These are phyloP conservation scores for Tulasnella sp. DNA, from an alignment of 768 basidiomycete genomes.

Conservation along the genomic window DNA sequence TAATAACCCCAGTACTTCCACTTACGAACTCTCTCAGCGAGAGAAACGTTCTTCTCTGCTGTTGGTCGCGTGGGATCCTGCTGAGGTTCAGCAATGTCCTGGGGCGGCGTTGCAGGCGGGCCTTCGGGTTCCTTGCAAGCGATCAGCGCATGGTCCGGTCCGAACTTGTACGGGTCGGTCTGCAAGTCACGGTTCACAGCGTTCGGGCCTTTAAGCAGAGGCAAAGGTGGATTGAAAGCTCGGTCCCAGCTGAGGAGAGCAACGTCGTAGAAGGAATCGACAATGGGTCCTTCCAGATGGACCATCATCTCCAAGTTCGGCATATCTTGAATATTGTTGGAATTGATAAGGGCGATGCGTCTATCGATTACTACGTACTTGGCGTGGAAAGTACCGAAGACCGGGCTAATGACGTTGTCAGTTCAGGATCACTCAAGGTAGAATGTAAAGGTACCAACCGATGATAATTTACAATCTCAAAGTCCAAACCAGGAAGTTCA, in stretches of 20 bases:
- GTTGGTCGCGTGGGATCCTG: background rate
- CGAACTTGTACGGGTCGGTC: conserved; percentile 37
- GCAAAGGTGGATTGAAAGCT: conserved; percentile 36
- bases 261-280: conserved; percentile 61
- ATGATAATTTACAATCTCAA: conserved; percentile 55
- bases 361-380: conserved; percentile 65
- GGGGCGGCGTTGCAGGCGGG: background rate
- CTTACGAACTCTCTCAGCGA: background rate
- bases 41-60: background rate
- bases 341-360: conserved; percentile 55
- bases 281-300: conserved; percentile 63
- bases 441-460: conserved; percentile 25
- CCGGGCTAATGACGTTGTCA: conserved; percentile 35
- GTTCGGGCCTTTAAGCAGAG: background rate
- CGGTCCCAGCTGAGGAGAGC: conserved; percentile 56
- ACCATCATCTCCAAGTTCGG: conserved; percentile 54
- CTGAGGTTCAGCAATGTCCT: background rate
- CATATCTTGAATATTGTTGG: conserved; percentile 58
- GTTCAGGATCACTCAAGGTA: conserved; percentile 9
- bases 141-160: conserved; percentile 37
- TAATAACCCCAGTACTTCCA: no score
- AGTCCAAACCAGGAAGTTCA: conserved; percentile 52
- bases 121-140: conserved; percentile 19
- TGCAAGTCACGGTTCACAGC: conserved; percentile 1
- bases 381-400: conserved; percentile 62